Conservation (phyloP, 1,139 yeast species). For the Pichia sp. region DNA sequence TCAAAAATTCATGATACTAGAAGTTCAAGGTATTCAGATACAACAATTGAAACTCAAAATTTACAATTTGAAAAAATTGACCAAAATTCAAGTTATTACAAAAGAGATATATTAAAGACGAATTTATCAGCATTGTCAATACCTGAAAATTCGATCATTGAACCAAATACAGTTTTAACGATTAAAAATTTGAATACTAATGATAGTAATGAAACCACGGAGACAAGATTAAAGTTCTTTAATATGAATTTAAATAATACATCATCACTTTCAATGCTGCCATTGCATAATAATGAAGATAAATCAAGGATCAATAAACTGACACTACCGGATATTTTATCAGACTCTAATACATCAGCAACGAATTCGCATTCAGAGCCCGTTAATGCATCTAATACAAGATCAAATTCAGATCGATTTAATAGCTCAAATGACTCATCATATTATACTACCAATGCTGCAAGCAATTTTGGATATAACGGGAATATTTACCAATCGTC, state of each 20-base stretch:
- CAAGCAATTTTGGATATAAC: no score
- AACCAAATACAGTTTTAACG: neutral
- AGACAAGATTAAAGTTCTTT: constrained; percentile 1
- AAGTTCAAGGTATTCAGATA: constrained; percentile 1
- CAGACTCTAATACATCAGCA: neutral
- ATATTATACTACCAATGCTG: neutral
- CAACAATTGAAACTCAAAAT: constrained; percentile 1
- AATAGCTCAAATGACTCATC: neutral
- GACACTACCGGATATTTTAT: neutral
- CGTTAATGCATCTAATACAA: no score
- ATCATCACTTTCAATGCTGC: constrained; percentile 7
- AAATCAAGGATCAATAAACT: neutral
- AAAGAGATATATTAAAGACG: neutral
- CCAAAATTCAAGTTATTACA: neutral
- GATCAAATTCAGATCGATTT: neutral
- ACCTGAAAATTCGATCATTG: neutral
- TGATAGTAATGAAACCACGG: neutral
- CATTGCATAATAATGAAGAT: neutral
- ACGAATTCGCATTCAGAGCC: no score
- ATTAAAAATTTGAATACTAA: neutral
- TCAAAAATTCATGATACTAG: neutral
- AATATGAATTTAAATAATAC: constrained; percentile 8
- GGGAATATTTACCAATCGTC: no score
- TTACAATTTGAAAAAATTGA: neutral
- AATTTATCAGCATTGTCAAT: neutral